Percentiles rank a stretch among this genome's conserved stretches.
These are phyloP conservation scores for Selenicereus undatus DNA, from an alignment of 148 eudicot genomes.

Conservation along the genomic window DNA sequence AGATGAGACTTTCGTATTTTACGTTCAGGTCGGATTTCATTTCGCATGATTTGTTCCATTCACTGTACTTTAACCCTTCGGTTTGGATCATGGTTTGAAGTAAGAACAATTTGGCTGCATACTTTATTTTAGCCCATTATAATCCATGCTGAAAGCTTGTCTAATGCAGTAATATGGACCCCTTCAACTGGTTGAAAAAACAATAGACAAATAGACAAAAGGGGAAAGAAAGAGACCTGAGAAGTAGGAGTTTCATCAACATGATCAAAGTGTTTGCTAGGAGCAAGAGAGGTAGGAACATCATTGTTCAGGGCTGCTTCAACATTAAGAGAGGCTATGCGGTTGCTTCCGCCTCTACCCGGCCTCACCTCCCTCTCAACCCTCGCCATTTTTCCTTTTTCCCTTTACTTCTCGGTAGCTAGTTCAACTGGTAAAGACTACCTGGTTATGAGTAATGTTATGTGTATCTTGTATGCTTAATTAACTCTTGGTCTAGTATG, in stretches of 20 bases:
- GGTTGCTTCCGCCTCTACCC: constrained; percentile 39
- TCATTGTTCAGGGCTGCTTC: constrained; percentile 5
- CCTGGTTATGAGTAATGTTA: neutral
- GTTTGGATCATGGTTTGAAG: too few relatives aligned
- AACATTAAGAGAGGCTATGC: constrained; percentile 29
- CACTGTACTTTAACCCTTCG: too few relatives aligned
- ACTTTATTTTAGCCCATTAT: too few relatives aligned
- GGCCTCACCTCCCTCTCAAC: constrained; percentile 18
- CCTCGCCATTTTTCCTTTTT: constrained; percentile 11
- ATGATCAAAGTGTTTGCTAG: constrained; percentile 29
- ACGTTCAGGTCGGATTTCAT: neutral
- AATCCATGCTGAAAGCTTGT: neutral
- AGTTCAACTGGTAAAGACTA: neutral
- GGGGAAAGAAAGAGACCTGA: constrained; percentile 11
- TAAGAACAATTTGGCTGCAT: too few relatives aligned
- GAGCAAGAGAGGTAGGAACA: constrained; percentile 15
- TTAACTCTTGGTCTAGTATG: neutral
- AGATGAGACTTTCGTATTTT: neutral
- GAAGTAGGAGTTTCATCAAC: constrained; percentile 23
- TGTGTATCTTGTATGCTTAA: neutral
- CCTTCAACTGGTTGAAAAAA: neutral
- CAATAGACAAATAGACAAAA: neutral
- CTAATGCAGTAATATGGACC: neutral
- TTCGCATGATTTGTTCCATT: neutral
- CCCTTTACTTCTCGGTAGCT: neutral